Percentiles rank a stretch among this genome's conserved stretches.
Conservation (phyloP, 257 asterid genomes). For the Galeopsis tetrahit region DNA sequence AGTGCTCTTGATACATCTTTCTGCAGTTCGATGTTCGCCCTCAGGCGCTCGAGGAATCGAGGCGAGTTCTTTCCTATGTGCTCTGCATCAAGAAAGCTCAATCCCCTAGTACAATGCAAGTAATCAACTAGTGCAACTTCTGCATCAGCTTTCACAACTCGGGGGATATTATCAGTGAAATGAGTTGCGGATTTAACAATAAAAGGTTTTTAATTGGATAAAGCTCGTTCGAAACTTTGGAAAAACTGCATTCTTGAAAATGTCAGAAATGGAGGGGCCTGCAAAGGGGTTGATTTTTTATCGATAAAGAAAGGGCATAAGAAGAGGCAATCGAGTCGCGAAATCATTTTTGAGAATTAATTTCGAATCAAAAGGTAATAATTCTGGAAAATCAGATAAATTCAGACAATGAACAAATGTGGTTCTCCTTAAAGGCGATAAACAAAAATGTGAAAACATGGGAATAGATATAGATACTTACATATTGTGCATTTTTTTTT, state of each 20-base stretch:
- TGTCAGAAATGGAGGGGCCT: conserved; percentile 33
- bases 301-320: conserved; percentile 23
- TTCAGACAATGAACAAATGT: not conserved
- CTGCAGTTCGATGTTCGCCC: conserved; percentile 56
- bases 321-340: conserved; percentile 37
- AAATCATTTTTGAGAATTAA: conserved; percentile 41
- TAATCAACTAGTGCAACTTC: conserved; percentile 83
- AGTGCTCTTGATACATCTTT: conserved; percentile 62
- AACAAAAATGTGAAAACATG: conserved; percentile 10
- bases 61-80: conserved; percentile 91
- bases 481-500: not conserved
- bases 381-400: not conserved
- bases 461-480: conserved; percentile 1
- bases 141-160: conserved; percentile 60
- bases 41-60: conserved; percentile 51
- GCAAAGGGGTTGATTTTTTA: conserved; percentile 23
- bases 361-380: conserved; percentile 31
- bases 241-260: conserved; percentile 38
- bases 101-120: conserved; percentile 82
- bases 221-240: conserved; percentile 22
- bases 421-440: conserved; percentile 4
- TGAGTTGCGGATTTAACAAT: conserved; percentile 42
- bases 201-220: conserved; percentile 26
- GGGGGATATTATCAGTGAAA: conserved; percentile 32
- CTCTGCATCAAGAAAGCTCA: conserved; percentile 75